Base-by-base conservation (phyloP, 345 rosid species). In the Acer negundo region DNA sequence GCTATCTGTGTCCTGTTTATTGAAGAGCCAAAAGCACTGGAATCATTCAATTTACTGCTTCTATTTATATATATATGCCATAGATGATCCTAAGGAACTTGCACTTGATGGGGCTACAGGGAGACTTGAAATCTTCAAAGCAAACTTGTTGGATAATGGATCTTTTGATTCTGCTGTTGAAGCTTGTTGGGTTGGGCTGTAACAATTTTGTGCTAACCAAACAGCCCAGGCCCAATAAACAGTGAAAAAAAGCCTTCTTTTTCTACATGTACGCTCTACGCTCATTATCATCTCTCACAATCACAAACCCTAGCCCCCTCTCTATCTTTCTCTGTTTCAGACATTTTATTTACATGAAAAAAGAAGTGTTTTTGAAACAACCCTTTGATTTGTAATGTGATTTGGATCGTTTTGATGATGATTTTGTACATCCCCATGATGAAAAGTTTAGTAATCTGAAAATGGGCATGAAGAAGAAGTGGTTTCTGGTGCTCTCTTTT, bases 81-180 rank as follows among this genome's bases (percentile, higher is more conserved):
- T 35, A 35, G 38, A 35, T 35, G 38, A 35, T 35, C 38, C 38
- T 35, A 35, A 35, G 61, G 81, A 77, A 44, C 70, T 31, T 63
- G 75, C 82, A 16, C 87, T 86, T 17, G 84, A 82, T 38, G 89
- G 89, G 75, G 89, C 87, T 22, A 79, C 75, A 81, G 77, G 79
- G 40, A 79, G 83, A 42, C 83, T 83, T 35, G 77, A 78, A 51
- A 76, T 86, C 20, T 73, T 80, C 74, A 78, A 78, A 69, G 84
- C 84, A 1, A 76, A 78, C 46, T 77, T 84, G 56, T 44, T 74
- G 70, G 84, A 84, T 16, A 81, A 82, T 70, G 87, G 31, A 28
- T 28, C 31, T 19, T 84, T 86, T 28, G 85, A 75, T 75, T 55
- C 79, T 11, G 77, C 55, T 7, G 75, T 83, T 68, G 82, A 82